Evolutionary conservation across 345 rosid genomes (phyloP).

Genomic region (Noccaea bulbosa): DNA sequence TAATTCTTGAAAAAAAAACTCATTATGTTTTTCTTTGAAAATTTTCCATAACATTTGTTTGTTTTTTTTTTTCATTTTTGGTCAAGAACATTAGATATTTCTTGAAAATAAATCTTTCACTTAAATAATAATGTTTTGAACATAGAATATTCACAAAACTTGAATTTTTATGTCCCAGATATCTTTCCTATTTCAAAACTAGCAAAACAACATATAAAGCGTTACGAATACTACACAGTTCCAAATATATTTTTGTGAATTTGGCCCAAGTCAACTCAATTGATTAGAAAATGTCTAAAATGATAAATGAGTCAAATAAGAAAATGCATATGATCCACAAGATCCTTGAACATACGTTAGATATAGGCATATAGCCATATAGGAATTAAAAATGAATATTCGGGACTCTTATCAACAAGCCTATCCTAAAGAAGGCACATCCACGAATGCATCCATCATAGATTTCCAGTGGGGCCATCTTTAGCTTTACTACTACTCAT

Average conservation of each 20-base stretch:
- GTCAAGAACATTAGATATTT: background rate
- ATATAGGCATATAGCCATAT: no score
- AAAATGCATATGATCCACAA: slow-evolving; percentile 18
- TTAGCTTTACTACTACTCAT: no score
- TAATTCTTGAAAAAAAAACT: background rate
- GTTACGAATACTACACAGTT: background rate
- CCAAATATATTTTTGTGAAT: slow-evolving; percentile 7
- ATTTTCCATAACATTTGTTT: background rate
- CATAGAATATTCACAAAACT: background rate
- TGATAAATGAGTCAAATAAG: background rate
- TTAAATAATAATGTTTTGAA: background rate
- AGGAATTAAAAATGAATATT: slow-evolving; percentile 27
- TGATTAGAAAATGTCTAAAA: background rate
- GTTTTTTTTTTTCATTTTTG: background rate
- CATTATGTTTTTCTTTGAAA: background rate
- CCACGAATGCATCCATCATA: slow-evolving; percentile 38
- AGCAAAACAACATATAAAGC: background rate
- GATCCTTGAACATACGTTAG: slow-evolving; percentile 27
- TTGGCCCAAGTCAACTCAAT: background rate
- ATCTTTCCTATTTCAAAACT: background rate
- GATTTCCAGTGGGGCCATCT: slow-evolving; percentile 38
- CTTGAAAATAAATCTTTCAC: background rate
- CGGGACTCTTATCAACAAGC: slow-evolving; percentile 34
- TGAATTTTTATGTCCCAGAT: background rate
- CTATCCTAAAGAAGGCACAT: slow-evolving; percentile 29